Evolutionary conservation across 1,284 basidiomycete species (phyloP).

Genomic region (Ceratobasidium papillatum): DNA sequence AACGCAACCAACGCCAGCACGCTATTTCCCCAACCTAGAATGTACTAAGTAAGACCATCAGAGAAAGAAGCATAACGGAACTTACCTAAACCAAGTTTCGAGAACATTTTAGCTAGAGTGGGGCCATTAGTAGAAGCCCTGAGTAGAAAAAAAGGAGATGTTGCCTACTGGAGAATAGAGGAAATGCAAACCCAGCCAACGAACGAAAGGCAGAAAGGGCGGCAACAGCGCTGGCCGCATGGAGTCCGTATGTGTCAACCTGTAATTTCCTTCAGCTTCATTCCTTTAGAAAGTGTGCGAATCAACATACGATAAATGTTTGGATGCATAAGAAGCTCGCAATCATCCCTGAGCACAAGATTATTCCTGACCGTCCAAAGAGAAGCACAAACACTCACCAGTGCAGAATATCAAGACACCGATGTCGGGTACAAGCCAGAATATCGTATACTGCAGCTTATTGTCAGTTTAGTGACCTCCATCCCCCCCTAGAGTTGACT

Average conservation of each 20-base stretch:
- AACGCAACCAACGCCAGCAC: constrained; percentile 40
- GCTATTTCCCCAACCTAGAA: constrained; percentile 43
- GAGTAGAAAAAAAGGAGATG: not conserved
- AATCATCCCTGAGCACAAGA: constrained; percentile 32
- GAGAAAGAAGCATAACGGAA: not conserved
- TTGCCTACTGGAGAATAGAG: constrained; percentile 40
- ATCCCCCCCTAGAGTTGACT: not conserved
- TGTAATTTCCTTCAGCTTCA: constrained; percentile 4
- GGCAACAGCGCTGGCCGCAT: constrained; percentile 41
- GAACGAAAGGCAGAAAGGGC: constrained; percentile 40
- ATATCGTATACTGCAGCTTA: constrained; percentile 19
- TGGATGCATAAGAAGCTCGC: constrained; percentile 42
- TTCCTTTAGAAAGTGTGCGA: not conserved
- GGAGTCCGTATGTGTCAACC: constrained; percentile 40
- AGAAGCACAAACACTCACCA: constrained; percentile 14
- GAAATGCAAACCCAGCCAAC: constrained; percentile 42
- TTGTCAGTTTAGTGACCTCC: not conserved
- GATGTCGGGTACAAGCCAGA: constrained; percentile 43
- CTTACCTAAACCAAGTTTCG: constrained; percentile 6
- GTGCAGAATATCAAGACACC: constrained; percentile 37
- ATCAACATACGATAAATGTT: constrained; percentile 40
- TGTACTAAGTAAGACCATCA: constrained; percentile 21
- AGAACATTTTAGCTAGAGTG: constrained; percentile 15
- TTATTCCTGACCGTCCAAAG: not conserved
- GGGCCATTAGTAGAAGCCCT: not conserved